Evolutionary conservation across 2,329 filamentous ascomycete species (phyloP).

Genomic region (Gaeumannomyces sp.): DNA sequence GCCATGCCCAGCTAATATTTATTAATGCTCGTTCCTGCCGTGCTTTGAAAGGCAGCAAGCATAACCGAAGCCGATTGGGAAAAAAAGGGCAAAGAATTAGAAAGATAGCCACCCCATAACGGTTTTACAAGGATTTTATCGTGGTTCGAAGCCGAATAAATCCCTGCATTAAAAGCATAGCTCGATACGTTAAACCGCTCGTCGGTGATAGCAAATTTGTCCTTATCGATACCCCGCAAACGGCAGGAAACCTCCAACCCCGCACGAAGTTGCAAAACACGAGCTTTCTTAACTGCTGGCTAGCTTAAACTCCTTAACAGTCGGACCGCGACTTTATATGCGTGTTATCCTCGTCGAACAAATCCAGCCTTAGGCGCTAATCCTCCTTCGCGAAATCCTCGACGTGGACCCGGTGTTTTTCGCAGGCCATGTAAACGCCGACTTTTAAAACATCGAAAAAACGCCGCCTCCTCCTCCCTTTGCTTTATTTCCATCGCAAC

Average conservation of each 20-base stretch:
- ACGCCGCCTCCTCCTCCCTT: slow-evolving; percentile 16
- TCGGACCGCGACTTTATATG: slow-evolving; percentile 10
- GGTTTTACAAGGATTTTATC: slow-evolving; percentile 11
- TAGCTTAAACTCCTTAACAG: slow-evolving; percentile 2
- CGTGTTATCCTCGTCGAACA: slow-evolving; percentile 16
- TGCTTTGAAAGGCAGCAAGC: no score
- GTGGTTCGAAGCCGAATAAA: slow-evolving; percentile 9
- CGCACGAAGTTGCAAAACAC: neutral
- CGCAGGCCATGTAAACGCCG: slow-evolving; percentile 15
- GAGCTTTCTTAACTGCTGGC: slow-evolving; percentile 2
- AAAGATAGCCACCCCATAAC: neutral
- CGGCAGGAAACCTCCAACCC: neutral
- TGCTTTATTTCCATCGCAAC: slow-evolving; percentile 14
- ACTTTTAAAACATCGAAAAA: slow-evolving; percentile 16
- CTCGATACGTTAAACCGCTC: neutral
- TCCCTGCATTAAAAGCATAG: slow-evolving; percentile 9
- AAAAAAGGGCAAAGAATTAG: slow-evolving; percentile 2
- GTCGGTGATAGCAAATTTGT: neutral
- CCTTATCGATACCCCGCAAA: slow-evolving; percentile 1
- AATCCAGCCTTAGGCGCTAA: slow-evolving; percentile 13
- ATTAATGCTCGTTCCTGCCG: no score
- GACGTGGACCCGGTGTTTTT: slow-evolving; percentile 19
- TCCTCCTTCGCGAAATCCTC: slow-evolving; percentile 12
- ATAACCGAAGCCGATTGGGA: neutral
- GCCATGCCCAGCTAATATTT: no score